These are phyloP conservation scores for Tephrocybe sp. DNA, from an alignment of 768 basidiomycete genomes.

Conservation along the genomic window DNA sequence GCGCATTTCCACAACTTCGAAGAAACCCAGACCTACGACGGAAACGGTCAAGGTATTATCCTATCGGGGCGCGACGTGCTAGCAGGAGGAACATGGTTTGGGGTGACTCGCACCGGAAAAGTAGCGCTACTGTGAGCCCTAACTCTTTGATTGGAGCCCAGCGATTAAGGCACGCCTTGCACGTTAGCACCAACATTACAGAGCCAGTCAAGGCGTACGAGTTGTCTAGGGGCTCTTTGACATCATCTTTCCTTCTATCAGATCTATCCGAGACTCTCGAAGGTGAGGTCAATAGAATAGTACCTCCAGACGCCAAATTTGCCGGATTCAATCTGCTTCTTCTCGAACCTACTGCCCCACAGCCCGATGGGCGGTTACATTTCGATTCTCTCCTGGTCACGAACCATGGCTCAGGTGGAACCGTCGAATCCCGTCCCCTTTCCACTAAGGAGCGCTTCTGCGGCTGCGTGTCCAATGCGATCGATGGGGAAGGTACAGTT, in stretches of 20 bases:
- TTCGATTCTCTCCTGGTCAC: constrained; percentile 63
- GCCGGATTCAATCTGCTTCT: constrained; percentile 85
- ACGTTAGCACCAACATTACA: constrained; percentile 79
- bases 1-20: constrained; percentile 73
- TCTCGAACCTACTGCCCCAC: constrained; percentile 42
- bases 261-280: constrained; percentile 46
- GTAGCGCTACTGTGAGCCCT: constrained; percentile 69
- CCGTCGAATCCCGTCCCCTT: constrained; percentile 54
- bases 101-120: constrained; percentile 62
- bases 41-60: constrained; percentile 35
- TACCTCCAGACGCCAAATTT: constrained; percentile 50
- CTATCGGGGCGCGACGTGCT: constrained; percentile 74
- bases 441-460: constrained; percentile 44
- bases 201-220: constrained; percentile 51
- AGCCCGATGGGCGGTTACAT: constrained; percentile 29
- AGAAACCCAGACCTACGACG: constrained; percentile 29
- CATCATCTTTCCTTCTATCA: constrained; percentile 66
- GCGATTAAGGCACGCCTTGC: constrained; percentile 18
- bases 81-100: constrained; percentile 86
- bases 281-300: constrained; percentile 46
- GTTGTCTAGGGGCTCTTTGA: constrained; percentile 69
- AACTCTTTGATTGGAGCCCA: constrained; percentile 7
- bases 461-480: constrained; percentile 74
- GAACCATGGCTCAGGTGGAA: constrained; percentile 70
- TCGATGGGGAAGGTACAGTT: constrained; percentile 57